Conservation (phyloP, 352 stramenopile species). For the Pythium pyrilobum region DNA sequence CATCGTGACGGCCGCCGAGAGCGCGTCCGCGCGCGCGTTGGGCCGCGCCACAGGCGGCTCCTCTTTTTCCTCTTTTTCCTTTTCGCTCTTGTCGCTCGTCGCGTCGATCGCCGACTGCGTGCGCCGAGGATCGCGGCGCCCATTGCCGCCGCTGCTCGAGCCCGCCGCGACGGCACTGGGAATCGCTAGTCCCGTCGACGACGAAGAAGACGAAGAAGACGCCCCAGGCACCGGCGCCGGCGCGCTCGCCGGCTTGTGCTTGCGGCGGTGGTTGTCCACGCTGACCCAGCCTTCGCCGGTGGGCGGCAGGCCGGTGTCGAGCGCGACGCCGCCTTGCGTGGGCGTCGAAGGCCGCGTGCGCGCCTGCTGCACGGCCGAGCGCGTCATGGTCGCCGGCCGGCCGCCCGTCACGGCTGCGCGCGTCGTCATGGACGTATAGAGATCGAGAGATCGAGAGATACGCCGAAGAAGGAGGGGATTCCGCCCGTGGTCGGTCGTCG, state of each 20-base stretch:
- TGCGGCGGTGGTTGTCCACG: constrained; percentile 16
- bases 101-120: constrained; percentile 12
- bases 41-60: constrained; percentile 5
- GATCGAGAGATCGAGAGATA: not conserved
- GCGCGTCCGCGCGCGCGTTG: constrained; percentile 13
- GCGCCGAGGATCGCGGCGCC: constrained; percentile 7
- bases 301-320: not conserved
- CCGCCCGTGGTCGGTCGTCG: not conserved
- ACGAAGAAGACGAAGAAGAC: too few species aligned
- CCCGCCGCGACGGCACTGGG: not conserved
- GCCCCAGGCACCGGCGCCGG: too few species aligned
- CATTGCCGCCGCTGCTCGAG: not conserved
- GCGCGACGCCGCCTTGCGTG: not conserved
- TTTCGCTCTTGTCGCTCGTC: not conserved
- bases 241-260: not conserved
- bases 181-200: too few species aligned
- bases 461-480: not conserved
- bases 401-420: constrained; percentile 12
- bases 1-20: constrained; percentile 19
- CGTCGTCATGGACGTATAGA: not conserved
- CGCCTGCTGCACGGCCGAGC: constrained; percentile 15
- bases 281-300: constrained; percentile 17
- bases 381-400: constrained; percentile 21
- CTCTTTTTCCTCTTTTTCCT: not conserved
- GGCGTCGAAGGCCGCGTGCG: constrained; percentile 8